Evolutionary conservation across 2,329 filamentous ascomycete genomes (phyloP), one percentile per base, ranked within the genome.

Genomic region (Ophiostoma sp.): DNA sequence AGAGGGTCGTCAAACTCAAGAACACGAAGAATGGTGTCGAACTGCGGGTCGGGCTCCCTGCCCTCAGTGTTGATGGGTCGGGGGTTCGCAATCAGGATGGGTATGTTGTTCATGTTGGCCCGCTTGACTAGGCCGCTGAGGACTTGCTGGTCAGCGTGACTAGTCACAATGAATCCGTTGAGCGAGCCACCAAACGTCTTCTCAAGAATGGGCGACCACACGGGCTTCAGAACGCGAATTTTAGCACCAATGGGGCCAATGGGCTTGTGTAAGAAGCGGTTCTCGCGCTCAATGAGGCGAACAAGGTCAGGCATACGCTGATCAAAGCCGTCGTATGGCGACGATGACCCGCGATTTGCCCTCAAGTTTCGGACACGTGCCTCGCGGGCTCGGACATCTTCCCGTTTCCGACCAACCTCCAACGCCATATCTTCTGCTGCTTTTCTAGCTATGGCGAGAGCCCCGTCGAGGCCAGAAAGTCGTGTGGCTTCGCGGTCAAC

Each of bases 131-230:
- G 78, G 2, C 76, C 76, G 16, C 82, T 84, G 3, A 99, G 81
- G 6, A 86, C 82, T n/a, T 83, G 82, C 75, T 92, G 88, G 75
- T 99, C 95, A 12, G 81, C 78, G 74, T 91, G 92, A 76, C 82
- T 92, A 5, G 86, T 88, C 58, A 97, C 93, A 66, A 96, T 85
- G 75, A 98, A 99, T 1, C 85, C 87, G 71, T 87, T 89, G 44
- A 98, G 80, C 0, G 80, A 82, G 3, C 77, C 78, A n/a, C 91
- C 91, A 63, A 97, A 83, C 1, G 85, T 85, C 71, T 85, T 89
- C 76, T 99, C 95, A 14, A 99, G 77, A 60, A 96, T 87, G 0
- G 86, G 84, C 1, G 89, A 90, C 95, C 95, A 99, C 73, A 91
- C 84, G 0, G 91, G 89, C 72, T 94, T 88, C 47, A 87, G 80